These are phyloP conservation scores for Batkoa obscura DNA, from an alignment of 371 early-diverging fungal species.

Conservation along the genomic window DNA sequence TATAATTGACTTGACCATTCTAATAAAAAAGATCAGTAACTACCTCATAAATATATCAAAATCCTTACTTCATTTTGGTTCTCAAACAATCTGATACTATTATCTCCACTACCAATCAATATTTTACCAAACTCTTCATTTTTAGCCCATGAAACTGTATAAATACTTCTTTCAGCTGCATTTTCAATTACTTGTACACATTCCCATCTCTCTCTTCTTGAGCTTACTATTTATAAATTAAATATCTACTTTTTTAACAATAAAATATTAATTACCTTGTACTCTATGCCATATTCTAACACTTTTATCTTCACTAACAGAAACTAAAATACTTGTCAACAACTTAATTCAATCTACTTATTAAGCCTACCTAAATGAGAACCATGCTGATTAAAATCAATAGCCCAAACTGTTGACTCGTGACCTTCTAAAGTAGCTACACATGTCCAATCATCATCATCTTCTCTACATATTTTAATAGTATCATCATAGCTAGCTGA, in stretches of 20 bases:
- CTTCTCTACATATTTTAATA: conserved; percentile 78
- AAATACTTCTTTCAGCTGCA: conserved; percentile 61
- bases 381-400: conserved; percentile 73
- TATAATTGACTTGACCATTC: neutral
- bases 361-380: conserved; percentile 26
- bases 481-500: conserved; percentile 91
- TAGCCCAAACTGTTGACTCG: conserved; percentile 79
- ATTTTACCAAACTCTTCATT: conserved; percentile 27
- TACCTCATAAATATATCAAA: neutral
- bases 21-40: neutral
- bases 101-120: conserved; percentile 74
- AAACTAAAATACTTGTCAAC: conserved; percentile 22
- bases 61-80: neutral
- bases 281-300: conserved; percentile 59
- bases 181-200: conserved; percentile 41
- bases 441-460: conserved; percentile 88
- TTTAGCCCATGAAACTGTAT: conserved; percentile 82
- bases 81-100: conserved; percentile 43
- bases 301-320: conserved; percentile 76
- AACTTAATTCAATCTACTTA: neutral
- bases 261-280: conserved; percentile 21
- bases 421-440: conserved; percentile 69
- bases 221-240: conserved; percentile 12
- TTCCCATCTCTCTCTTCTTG: conserved; percentile 40
- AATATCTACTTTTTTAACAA: conserved; percentile 4